Base-by-base conservation (phyloP, 2,329 filamentous ascomycete species). In the Penicillium sp. region DNA sequence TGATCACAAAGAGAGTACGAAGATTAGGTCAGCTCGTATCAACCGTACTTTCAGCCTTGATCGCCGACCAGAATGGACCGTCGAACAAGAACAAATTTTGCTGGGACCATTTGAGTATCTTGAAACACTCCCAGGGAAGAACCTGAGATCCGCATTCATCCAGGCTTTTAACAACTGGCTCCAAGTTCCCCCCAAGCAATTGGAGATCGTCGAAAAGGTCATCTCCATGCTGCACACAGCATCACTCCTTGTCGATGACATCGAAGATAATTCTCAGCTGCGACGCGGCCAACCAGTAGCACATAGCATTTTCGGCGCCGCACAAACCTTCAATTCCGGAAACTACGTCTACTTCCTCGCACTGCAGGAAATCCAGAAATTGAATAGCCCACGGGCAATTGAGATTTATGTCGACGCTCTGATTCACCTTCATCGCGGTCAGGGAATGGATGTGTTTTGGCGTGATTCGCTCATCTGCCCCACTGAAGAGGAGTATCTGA, bases 371-470 rank as follows among this genome's bases (percentile, higher is more conserved):
- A 78, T 95, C 9, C 81, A 87, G 61, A 85, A 83, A 64, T 83
- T 96, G 53, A 78, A 81, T 58, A 91, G 90, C 69, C 84, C 85
- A 1, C 78, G 81, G 35, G 83, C 85, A 23, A 82, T 93, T 55
- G 76, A 80, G 57, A 87, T 92, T 52, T 96, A 89, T 67, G 87
- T 88, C 15, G 89, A 94, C 59, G 91, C 95, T 77, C 81, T 96
- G 29, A 76, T 92, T 59, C 92, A 94, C 71, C 83, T 96, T 48
- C 90, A 96, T 73, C 81, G 90, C 27, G 91, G 91, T 20, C 91
- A 96, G 74, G 90, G 91, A 61, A 92, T 95, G 89, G 92, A 96
- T 66, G 82, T 96, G 35, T 94, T 89, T 78, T 96, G 92, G 91
- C 44, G 45, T 2, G 45, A 49, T n/a, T 20, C 37, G 2, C 20